Evolutionary conservation across 176 grass and related monocot genomes (phyloP).

Genomic region (Aegilops tauschii): DNA sequence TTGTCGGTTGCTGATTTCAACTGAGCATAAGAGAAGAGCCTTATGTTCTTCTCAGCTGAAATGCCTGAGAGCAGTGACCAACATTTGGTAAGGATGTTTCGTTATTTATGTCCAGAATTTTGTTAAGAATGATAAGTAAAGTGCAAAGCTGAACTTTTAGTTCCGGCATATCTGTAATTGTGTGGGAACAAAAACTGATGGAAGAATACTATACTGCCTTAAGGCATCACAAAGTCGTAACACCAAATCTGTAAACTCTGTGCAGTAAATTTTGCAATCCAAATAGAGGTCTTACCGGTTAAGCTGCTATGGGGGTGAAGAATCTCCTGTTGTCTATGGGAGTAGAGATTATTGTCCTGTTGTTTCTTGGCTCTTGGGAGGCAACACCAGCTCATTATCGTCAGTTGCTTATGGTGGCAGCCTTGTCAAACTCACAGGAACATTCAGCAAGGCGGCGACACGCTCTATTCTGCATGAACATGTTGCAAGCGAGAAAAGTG

Average conservation of each 20-base stretch:
- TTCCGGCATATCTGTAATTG: background rate
- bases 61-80: conserved; percentile 53
- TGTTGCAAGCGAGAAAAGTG: background rate
- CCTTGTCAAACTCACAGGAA: background rate
- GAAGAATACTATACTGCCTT: background rate
- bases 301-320: conserved; percentile 14
- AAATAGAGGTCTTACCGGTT: conserved; percentile 40
- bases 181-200: background rate
- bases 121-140: too few relatives aligned
- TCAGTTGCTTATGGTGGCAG: background rate
- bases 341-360: conserved; percentile 2
- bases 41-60: conserved; percentile 74
- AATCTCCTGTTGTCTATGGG: background rate
- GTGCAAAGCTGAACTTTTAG: background rate
- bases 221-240: background rate
- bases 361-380: conserved; percentile 32
- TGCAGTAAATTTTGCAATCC: background rate
- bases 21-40: conserved; percentile 69
- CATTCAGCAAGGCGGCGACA: background rate
- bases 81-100: too few relatives aligned
- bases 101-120: too few relatives aligned
- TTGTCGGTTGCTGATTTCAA: conserved; percentile 77
- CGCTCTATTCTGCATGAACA: background rate
- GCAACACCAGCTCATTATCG: conserved; percentile 78
- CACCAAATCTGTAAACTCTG: background rate